phyloP scores from a whole-genome alignment of 2,329 filamentous ascomycete genomes.

The Dryadomyces quercus-mongolicae region DNA sequence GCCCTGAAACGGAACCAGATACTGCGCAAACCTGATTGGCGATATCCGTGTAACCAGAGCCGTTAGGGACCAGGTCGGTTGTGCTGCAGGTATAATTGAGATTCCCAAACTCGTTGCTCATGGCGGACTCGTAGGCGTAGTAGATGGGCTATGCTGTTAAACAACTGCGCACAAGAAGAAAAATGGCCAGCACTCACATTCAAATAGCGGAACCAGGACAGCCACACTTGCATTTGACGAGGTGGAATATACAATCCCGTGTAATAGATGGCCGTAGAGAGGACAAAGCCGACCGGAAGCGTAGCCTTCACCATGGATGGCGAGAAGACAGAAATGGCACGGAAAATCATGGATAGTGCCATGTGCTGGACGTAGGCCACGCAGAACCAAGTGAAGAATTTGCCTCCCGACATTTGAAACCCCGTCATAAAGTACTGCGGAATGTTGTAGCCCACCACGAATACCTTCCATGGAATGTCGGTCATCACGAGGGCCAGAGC shows the following conservation, averaged over 20 bases:
- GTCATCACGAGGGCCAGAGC: neutral
- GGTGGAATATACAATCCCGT: neutral
- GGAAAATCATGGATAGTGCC: neutral
- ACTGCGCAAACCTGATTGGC: neutral
- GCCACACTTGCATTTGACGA: neutral
- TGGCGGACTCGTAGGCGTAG: neutral
- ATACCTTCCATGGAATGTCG: neutral
- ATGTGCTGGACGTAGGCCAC: neutral
- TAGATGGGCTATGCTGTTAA: neutral
- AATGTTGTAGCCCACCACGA: neutral
- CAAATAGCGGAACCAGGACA: neutral
- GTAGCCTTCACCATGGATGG: neutral
- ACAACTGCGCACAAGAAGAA: neutral
- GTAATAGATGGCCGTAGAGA: neutral
- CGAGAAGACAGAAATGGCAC: neutral
- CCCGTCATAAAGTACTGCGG: conserved; percentile 1
- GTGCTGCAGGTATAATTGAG: neutral
- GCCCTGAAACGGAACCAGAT: neutral
- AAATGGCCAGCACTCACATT: neutral
- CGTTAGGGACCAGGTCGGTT: neutral
- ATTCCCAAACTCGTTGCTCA: conserved; percentile 1
- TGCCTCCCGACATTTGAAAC: neutral
- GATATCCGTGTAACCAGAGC: neutral
- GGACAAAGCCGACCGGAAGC: neutral
- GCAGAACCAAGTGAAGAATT: conserved; percentile 4